These are phyloP conservation scores for Phialophora chinensis DNA, from an alignment of 2,329 filamentous ascomycete genomes.

Conservation along the genomic window DNA sequence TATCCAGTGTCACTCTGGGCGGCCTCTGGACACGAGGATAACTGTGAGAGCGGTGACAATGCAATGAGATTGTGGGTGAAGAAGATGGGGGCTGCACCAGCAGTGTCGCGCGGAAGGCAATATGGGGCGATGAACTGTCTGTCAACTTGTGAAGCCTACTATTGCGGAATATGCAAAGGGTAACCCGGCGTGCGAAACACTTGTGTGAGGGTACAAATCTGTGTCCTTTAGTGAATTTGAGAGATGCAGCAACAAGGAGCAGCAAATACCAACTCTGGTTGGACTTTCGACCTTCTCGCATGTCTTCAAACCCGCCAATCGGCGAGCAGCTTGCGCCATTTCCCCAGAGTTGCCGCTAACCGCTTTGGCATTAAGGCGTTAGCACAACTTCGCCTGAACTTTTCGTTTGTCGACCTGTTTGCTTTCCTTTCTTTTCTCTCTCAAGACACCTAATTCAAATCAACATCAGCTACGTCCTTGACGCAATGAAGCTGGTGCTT, in stretches of 20 bases:
- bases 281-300: slow-evolving; percentile 9
- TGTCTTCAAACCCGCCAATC: slow-evolving; percentile 19
- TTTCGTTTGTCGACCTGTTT: slow-evolving; percentile 20
- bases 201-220: neutral
- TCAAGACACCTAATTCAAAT: slow-evolving; percentile 75
- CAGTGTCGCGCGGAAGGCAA: neutral
- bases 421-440: slow-evolving; percentile 53
- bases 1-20: neutral
- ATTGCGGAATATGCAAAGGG: neutral
- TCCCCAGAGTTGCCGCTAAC: slow-evolving; percentile 20
- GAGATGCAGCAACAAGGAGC: slow-evolving; percentile 8
- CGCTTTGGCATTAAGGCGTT: slow-evolving; percentile 12
- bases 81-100: neutral
- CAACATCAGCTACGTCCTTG: slow-evolving; percentile 65
- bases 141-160: neutral
- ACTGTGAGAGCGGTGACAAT: neutral
- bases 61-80: neutral
- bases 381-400: slow-evolving; percentile 12
- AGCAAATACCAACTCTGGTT: slow-evolving; percentile 5
- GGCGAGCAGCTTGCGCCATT: slow-evolving; percentile 18
- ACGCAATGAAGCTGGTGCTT: slow-evolving; percentile 69
- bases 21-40: neutral
- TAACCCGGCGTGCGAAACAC: neutral
- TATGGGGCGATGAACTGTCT: neutral
- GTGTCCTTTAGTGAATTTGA: slow-evolving; percentile 4